A percentile compares a stretch with the other conserved stretches of the same genome.
These are phyloP conservation scores for Ganoderma lingzhi DNA, from an alignment of 1,284 basidiomycete genomes.

Conservation along the genomic window DNA sequence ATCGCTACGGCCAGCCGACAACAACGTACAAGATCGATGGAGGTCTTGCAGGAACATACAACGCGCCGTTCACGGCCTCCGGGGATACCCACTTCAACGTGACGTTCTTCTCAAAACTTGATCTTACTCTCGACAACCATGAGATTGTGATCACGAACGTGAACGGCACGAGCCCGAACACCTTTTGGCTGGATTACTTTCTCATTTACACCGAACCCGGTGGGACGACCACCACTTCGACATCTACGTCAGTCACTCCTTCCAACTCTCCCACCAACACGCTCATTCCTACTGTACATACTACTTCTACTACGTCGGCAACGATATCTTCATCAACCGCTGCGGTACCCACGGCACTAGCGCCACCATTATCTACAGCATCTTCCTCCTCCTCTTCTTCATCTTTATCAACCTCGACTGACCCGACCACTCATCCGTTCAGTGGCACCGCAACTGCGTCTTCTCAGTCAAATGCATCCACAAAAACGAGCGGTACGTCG, in stretches of 20 bases:
- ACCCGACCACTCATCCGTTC: neutral
- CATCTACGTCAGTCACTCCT: neutral
- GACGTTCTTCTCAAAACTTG: slow-evolving; percentile 25
- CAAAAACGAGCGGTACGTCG: neutral
- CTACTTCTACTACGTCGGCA: neutral
- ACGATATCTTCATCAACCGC: slow-evolving; percentile 1
- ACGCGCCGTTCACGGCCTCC: slow-evolving; percentile 18
- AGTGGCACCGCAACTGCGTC: neutral
- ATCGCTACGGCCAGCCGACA: slow-evolving; percentile 21
- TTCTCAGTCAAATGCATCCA: neutral
- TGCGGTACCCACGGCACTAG: neutral
- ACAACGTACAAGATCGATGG: slow-evolving; percentile 31
- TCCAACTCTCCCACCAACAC: neutral
- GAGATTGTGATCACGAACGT: slow-evolving; percentile 26
- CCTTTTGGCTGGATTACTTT: slow-evolving; percentile 32
- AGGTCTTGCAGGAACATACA: slow-evolving; percentile 5
- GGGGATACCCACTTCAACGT: slow-evolving; percentile 15
- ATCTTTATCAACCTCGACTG: neutral
- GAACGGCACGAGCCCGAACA: slow-evolving; percentile 29
- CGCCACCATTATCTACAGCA: neutral
- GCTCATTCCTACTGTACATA: neutral
- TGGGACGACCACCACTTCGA: neutral
- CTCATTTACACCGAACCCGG: slow-evolving; percentile 11
- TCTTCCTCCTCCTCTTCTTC: neutral
- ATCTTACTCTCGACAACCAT: slow-evolving; percentile 23